Base-by-base conservation (phyloP, 345 rosid species). In the Tarenaya hassleriana region DNA sequence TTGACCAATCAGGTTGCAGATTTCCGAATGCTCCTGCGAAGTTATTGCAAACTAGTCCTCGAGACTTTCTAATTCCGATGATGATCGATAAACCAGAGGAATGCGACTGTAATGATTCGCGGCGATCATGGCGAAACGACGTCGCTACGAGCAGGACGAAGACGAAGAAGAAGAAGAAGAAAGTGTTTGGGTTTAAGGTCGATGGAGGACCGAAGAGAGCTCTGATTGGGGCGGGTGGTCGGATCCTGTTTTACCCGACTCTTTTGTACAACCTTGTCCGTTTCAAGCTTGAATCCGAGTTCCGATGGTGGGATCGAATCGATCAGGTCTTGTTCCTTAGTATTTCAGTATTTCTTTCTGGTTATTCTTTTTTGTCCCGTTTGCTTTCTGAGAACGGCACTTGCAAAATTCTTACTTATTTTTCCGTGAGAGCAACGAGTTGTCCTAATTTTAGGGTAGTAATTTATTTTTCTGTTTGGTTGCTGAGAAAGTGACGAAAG, bases 231-330 rank as follows among this genome's bases (percentile, higher is more conserved):
- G 66, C 61, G 0, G 70, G 66, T 21, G 70, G 61, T 53, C 56
- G 61, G 56, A 60, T 66, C 66, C 41, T 66, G 7, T 66, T 66
- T 55, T 66, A 66, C 16, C 70, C 66, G 24, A 59, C 70, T 7
- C 56, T 66, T 16, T 20, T 66, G 4, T 60, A 47, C 52, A 66
- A 53, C 51, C 56, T 66, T 59, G 24, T 53, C 39, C 64, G 70
- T 33, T 58, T 52, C 41, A 66, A 66, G 41, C 60, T 60, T 49
- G 65, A 66, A 8, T 33, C 70, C 52, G 33, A 53, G 17, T 66
- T 60, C 19, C 50, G 46, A 7, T 66, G 70, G 70, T 66, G 70
- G 70, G 70, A 66, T 55, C 60, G 40, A 47, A 60, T 66, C 60
- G 66, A 59, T 4, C 50, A 66, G 66, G 70, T 66, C n/a, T 16